Evolutionary conservation across 768 basidiomycete species (phyloP).

Genomic region (Cyathus striatus): DNA sequence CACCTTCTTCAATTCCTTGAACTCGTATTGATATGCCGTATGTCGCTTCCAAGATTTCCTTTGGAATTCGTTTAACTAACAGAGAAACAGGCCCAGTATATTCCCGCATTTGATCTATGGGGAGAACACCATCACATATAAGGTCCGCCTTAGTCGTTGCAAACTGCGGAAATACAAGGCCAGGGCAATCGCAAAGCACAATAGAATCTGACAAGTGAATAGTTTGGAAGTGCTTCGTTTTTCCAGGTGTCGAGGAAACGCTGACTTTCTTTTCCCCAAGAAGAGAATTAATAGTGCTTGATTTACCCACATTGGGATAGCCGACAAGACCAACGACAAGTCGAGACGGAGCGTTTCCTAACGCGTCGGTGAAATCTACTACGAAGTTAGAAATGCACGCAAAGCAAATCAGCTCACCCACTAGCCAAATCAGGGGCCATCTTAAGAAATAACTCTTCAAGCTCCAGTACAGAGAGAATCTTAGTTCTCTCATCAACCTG

Average conservation of each 20-base stretch:
- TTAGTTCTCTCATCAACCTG: slow-evolving; percentile 61
- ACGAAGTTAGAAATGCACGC: slow-evolving; percentile 1
- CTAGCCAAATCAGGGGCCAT: slow-evolving; percentile 67
- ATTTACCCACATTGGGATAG: slow-evolving; percentile 98
- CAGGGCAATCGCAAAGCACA: slow-evolving; percentile 94
- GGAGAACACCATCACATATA: slow-evolving; percentile 93
- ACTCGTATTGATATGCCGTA: slow-evolving; percentile 81
- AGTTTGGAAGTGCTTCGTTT: slow-evolving; percentile 99
- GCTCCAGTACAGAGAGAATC: slow-evolving; percentile 80
- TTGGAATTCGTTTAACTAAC: slow-evolving; percentile 74
- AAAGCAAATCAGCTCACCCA: too few relatives aligned
- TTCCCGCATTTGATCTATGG: slow-evolving; percentile 96
- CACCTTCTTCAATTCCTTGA: slow-evolving; percentile 71
- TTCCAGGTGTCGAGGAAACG: slow-evolving; percentile 95
- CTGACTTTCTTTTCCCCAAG: slow-evolving; percentile 97
- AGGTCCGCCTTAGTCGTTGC: slow-evolving; percentile 94
- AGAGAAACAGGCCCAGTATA: slow-evolving; percentile 81
- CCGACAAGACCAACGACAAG: slow-evolving; percentile 89
- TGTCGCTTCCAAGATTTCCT: slow-evolving; percentile 78
- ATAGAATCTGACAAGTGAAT: slow-evolving; percentile 88
- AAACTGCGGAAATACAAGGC: slow-evolving; percentile 97
- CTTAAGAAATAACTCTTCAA: slow-evolving; percentile 76
- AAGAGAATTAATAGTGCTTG: slow-evolving; percentile 94
- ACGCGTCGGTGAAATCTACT: slow-evolving; percentile 55
- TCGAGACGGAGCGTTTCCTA: slow-evolving; percentile 54